Conservation (phyloP, 805 yeast genomes). For the Candida schatavii region DNA sequence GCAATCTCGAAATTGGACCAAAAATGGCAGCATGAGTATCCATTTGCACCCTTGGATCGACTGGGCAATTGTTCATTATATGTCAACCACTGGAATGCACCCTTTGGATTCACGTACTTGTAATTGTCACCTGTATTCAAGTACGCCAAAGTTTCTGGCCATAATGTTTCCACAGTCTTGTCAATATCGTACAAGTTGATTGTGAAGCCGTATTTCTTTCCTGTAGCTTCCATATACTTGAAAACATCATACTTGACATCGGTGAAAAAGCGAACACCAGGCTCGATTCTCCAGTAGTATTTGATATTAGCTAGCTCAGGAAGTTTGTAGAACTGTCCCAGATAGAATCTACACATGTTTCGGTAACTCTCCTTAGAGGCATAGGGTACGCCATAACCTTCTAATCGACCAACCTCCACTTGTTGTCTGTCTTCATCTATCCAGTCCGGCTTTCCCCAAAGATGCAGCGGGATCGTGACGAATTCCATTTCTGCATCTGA, state of each 20-base stretch:
- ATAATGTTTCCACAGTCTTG: constrained; percentile 19
- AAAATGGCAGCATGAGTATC: constrained; percentile 59
- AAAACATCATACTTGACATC: constrained; percentile 20
- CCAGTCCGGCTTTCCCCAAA: constrained; percentile 23
- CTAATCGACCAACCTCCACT: constrained; percentile 12
- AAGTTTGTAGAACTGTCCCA: constrained; percentile 20
- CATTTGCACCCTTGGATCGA: constrained; percentile 39
- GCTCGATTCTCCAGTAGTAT: constrained; percentile 27
- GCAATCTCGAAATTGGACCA: constrained; percentile 66
- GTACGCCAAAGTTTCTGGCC: constrained; percentile 18
- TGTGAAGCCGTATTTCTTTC: constrained; percentile 22
- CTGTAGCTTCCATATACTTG: constrained; percentile 19
- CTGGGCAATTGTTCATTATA: constrained; percentile 52
- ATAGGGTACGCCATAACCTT: constrained; percentile 28
- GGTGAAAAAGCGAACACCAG: constrained; percentile 19
- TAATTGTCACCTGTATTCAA: constrained; percentile 48
- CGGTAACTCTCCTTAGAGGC: constrained; percentile 22
- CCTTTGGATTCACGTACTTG: constrained; percentile 45
- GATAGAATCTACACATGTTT: constrained; percentile 24
- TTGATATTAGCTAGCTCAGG: constrained; percentile 18
- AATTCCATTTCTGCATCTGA: constrained; percentile 19
- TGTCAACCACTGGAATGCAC: constrained; percentile 51
- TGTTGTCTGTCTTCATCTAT: constrained; percentile 20
- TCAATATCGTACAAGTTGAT: constrained; percentile 20
- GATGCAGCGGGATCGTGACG: constrained; percentile 18